Evolutionary conservation across 306 rosid species (phyloP).

Genomic region (Prunus mongolica): DNA sequence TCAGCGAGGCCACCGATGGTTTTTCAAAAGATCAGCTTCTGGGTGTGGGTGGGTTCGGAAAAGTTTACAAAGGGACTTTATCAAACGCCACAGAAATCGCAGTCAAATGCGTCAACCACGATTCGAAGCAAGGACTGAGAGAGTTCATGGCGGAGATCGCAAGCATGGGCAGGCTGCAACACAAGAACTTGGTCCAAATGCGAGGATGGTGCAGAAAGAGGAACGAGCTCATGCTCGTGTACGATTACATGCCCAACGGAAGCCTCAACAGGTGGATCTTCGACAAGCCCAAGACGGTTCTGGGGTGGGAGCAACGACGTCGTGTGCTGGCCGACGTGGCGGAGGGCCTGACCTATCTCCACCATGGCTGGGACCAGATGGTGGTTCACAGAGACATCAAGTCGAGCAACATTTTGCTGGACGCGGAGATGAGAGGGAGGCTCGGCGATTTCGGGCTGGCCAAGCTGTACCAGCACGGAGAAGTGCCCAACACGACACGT

Average conservation of each 20-base stretch:
- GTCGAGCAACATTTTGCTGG: conserved; percentile 75
- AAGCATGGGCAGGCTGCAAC: conserved; percentile 89
- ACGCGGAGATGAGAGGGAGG: conserved; percentile 70
- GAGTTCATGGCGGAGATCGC: conserved; percentile 97
- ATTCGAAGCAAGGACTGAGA: conserved; percentile 82
- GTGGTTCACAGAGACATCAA: conserved; percentile 85
- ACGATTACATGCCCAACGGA: conserved; percentile 87
- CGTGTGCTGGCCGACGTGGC: conserved; percentile 75
- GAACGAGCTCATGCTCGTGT: conserved; percentile 69
- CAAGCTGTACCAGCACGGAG: conserved; percentile 84
- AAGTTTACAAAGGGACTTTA: conserved; percentile 60
- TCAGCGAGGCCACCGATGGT: conserved; percentile 46
- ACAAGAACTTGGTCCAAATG: conserved; percentile 82
- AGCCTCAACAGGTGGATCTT: conserved; percentile 81
- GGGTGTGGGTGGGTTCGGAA: conserved; percentile 88
- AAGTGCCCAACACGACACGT: conserved; percentile 71
- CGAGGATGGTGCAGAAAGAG: conserved; percentile 90
- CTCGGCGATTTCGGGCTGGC: conserved; percentile 91
- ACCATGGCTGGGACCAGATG: conserved; percentile 87
- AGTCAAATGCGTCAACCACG: conserved; percentile 84
- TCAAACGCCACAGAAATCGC: conserved; percentile 59
- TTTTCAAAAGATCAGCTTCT: conserved; percentile 47
- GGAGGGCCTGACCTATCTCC: conserved; percentile 79
- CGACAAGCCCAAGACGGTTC: conserved; percentile 36
- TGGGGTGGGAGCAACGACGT: conserved; percentile 60